Evolutionary conservation across 108 stramenopile genomes (phyloP).

Genomic region (Aureococcus anophagefferens): DNA sequence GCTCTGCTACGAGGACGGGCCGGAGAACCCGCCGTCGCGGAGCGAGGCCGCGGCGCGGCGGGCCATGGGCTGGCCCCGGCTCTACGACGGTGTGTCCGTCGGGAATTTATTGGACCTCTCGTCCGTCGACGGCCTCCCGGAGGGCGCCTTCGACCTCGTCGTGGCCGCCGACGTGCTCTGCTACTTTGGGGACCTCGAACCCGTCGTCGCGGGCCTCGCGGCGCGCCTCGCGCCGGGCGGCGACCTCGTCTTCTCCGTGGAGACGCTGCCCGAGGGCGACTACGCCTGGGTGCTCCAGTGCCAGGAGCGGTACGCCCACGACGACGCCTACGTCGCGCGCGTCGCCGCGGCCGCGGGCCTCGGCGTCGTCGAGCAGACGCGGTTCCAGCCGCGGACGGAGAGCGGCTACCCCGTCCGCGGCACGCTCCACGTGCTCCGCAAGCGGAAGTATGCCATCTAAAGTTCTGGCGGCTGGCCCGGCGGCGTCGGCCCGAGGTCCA

Average conservation of each 20-base stretch:
- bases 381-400: slow-evolving; percentile 58
- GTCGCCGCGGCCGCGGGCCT: slow-evolving; percentile 41
- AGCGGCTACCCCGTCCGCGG: slow-evolving; percentile 26
- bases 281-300: slow-evolving; percentile 47
- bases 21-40: no score
- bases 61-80: not conserved
- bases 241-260: slow-evolving; percentile 51
- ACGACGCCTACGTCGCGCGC: slow-evolving; percentile 41
- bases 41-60: slow-evolving; percentile 29
- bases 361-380: slow-evolving; percentile 30
- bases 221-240: slow-evolving; percentile 27
- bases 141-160: slow-evolving; percentile 49
- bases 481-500: no score
- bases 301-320: slow-evolving; percentile 58
- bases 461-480: no score
- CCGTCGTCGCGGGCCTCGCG: slow-evolving; percentile 40
- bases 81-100: not conserved
- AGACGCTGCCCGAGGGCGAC: slow-evolving; percentile 46
- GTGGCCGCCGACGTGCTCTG: slow-evolving; percentile 64
- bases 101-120: not conserved
- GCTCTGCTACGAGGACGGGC: no score
- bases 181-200: slow-evolving; percentile 51
- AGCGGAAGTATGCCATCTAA: no score
- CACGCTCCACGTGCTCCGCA: no score
- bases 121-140: not conserved